Base-by-base conservation (phyloP, 306 rosid species). In the Abrus precatorius region DNA sequence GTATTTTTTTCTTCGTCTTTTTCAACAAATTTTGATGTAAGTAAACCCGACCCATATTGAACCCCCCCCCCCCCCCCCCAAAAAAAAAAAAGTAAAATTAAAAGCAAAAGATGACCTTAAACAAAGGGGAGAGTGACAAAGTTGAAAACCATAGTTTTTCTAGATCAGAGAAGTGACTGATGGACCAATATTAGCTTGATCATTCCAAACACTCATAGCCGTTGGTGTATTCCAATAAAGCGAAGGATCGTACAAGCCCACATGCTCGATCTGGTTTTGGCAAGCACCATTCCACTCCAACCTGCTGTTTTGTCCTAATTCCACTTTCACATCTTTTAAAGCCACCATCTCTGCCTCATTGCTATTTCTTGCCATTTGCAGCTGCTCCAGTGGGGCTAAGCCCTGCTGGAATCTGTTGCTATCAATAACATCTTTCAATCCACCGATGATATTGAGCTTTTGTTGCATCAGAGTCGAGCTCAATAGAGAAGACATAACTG, bases 91-190 rank as follows among this genome's bases (percentile, higher is more conserved):
- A 63, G 27, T 9, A 5, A 9, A 2, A 80, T 69, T 28, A 7
- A 28, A 44, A 29, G n/a, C 13, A 33, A 50, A 47, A 64, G 29
- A 44, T 6, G 79, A 61, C 41, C 77, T 47, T 50, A 59, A 63
- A 49, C 81, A 84, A 69, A 83, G 56, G 59, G 53, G 52, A 49
- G 36, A 66, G 72, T 36, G 40, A 75, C 72, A 77, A 84, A 75
- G 28, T 79, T 57, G 69, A 82, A 73, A 82, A 71, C 57, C 72
- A 85, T 75, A 40, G 4, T 30, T 72, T 12, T 28, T 79, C 92
- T 91, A 91, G 92, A 92, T 91, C 61, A 92, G 84, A 76, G 97
- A 90, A 87, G 97, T 81, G 28, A 90, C 76, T 53, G 97, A 92
- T 52, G 97, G 88, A 57, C 91, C 97, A 48, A 89, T 80, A 76